Evolutionary conservation across 306 rosid genomes (phyloP).

Genomic region (Rubus idaeus): DNA sequence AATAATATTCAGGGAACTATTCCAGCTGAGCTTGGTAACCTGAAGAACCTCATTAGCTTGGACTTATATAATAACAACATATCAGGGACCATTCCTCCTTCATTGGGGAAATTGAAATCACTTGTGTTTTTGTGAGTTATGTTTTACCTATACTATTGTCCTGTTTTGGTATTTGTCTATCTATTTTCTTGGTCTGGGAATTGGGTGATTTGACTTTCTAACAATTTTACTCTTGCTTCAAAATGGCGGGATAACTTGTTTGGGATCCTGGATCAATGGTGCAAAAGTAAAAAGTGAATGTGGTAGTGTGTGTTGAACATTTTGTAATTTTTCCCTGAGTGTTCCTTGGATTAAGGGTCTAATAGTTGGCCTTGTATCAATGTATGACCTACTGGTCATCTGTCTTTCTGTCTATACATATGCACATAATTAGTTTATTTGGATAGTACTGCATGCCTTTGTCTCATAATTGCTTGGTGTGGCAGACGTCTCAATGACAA

Average conservation of each 20-base stretch:
- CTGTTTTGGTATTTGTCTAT: background rate
- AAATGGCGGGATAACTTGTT: background rate
- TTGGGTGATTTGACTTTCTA: background rate
- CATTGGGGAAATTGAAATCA: constrained; percentile 79
- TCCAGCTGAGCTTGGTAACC: constrained; percentile 80
- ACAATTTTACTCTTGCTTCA: background rate
- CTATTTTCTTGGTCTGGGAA: background rate
- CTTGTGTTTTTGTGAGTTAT: constrained; percentile 89
- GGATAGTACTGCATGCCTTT: background rate
- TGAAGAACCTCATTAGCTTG: constrained; percentile 88
- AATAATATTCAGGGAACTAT: constrained; percentile 88
- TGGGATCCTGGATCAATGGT: constrained; percentile 7
- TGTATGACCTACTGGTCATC: background rate
- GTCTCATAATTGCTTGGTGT: constrained; percentile 27
- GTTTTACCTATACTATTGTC: background rate
- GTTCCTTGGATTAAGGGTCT: background rate
- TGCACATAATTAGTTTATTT: background rate
- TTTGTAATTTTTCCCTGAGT: background rate
- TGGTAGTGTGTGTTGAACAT: background rate
- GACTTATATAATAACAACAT: constrained; percentile 90
- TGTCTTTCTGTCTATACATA: background rate
- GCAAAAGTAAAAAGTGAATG: background rate
- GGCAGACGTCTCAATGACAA: constrained; percentile 89
- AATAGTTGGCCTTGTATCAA: background rate
- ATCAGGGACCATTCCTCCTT: constrained; percentile 71